These are phyloP conservation scores for Pseudogymnoascus pannorum DNA, from an alignment of 2,329 filamentous ascomycete species.

Conservation along the genomic window DNA sequence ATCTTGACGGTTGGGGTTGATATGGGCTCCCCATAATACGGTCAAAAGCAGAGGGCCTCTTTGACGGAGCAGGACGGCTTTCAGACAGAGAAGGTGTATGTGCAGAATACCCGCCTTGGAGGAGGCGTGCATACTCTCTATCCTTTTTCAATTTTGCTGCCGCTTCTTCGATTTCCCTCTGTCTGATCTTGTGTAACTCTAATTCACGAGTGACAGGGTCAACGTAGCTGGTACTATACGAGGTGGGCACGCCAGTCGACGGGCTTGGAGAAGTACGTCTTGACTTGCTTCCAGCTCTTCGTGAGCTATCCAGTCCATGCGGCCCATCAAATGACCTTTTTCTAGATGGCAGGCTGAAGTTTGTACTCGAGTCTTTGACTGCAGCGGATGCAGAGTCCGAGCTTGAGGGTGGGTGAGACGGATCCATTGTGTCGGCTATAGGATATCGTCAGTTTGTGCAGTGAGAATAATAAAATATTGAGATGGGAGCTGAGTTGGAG, in stretches of 20 bases:
- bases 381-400: not conserved
- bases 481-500: not conserved
- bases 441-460: not conserved
- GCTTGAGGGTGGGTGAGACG: not conserved
- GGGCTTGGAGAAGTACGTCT: constrained; percentile 26
- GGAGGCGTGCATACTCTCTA: constrained; percentile 25
- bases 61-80: constrained; percentile 7
- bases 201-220: not conserved
- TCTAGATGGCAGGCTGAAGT: not conserved
- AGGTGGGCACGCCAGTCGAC: constrained; percentile 19
- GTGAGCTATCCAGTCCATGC: not conserved
- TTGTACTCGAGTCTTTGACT: not conserved
- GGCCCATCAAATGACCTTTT: not conserved
- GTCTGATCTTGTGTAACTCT: constrained; percentile 9
- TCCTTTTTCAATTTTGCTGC: constrained; percentile 32
- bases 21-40: constrained; percentile 20
- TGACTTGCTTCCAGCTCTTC: constrained; percentile 21
- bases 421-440: not conserved
- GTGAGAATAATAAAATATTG: not conserved
- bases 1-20: constrained; percentile 13
- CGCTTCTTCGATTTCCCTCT: constrained; percentile 33
- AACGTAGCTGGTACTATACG: constrained; percentile 17
- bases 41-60: constrained; percentile 22
- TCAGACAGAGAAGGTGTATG: constrained; percentile 1
- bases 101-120: constrained; percentile 18